Evolutionary conservation across 352 stramenopile species (phyloP).

Genomic region (Phytophthora pistaciae): DNA sequence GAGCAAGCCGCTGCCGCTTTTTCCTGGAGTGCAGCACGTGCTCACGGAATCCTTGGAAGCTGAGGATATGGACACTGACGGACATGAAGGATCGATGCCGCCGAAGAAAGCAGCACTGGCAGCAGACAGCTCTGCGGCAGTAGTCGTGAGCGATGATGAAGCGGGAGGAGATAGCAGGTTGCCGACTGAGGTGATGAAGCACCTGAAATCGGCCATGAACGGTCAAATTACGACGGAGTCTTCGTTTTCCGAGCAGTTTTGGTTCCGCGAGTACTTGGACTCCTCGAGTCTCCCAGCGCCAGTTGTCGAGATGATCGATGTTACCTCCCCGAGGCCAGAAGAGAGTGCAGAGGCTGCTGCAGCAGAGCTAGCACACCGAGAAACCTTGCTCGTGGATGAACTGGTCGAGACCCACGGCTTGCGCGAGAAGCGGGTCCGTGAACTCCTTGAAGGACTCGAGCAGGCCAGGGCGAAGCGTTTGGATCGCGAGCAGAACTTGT

Average conservation of each 20-base stretch:
- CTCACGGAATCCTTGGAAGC: slow-evolving; percentile 15
- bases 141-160: slow-evolving; percentile 54
- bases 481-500: slow-evolving; percentile 62
- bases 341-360: slow-evolving; percentile 11
- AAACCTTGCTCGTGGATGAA: slow-evolving; percentile 58
- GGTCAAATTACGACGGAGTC: slow-evolving; percentile 53
- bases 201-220: slow-evolving; percentile 40
- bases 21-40: slow-evolving; percentile 61
- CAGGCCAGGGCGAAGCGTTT: slow-evolving; percentile 52
- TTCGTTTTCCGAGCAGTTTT: slow-evolving; percentile 66
- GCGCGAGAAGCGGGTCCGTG: slow-evolving; percentile 65
- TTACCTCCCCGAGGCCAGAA: slow-evolving; percentile 22
- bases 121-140: neutral
- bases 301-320: slow-evolving; percentile 26
- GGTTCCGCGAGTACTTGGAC: slow-evolving; percentile 57
- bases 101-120: slow-evolving; percentile 11
- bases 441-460: slow-evolving; percentile 58
- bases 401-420: slow-evolving; percentile 61
- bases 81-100: slow-evolving; percentile 5
- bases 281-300: slow-evolving; percentile 17
- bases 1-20: slow-evolving; percentile 46
- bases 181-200: slow-evolving; percentile 17
- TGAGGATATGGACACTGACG: slow-evolving; percentile 20
- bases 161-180: slow-evolving; percentile 17
- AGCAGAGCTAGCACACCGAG: slow-evolving; percentile 23